Conservation (phyloP, 2,329 filamentous ascomycete species). For the Pseudofabraea citricarpa region DNA sequence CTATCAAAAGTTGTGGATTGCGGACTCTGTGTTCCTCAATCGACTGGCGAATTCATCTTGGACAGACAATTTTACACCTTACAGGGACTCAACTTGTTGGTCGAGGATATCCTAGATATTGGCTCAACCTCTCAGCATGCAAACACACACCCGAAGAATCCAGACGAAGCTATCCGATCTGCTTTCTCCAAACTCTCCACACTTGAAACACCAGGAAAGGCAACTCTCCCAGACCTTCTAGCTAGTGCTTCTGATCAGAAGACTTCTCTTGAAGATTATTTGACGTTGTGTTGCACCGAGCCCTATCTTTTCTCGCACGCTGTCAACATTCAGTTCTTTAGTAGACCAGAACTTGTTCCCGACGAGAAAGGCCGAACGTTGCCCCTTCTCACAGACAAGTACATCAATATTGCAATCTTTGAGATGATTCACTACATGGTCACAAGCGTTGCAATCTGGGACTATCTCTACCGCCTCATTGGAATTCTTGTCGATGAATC, state of each 20-base stretch:
- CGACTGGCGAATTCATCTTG: slow-evolving; percentile 26
- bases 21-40: slow-evolving; percentile 4
- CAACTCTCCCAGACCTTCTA: slow-evolving; percentile 28
- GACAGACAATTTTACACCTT: slow-evolving; percentile 33
- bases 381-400: slow-evolving; percentile 34
- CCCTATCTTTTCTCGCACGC: slow-evolving; percentile 3
- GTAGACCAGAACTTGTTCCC: slow-evolving; percentile 29
- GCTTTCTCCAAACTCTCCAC: slow-evolving; percentile 31
- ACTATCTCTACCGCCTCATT: slow-evolving; percentile 18
- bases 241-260: slow-evolving; percentile 30
- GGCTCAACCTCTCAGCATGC: slow-evolving; percentile 27
- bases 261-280: slow-evolving; percentile 27
- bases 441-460: slow-evolving; percentile 6
- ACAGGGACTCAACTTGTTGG: slow-evolving; percentile 34
- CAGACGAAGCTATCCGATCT: slow-evolving; percentile 21
- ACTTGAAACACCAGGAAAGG: slow-evolving; percentile 18
- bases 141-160: slow-evolving; percentile 24
- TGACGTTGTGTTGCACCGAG: slow-evolving; percentile 23
- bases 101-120: slow-evolving; percentile 37
- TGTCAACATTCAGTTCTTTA: slow-evolving; percentile 7
- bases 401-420: slow-evolving; percentile 37
- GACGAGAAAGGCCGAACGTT: slow-evolving; percentile 39
- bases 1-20: slow-evolving; percentile 16
- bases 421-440: slow-evolving; percentile 29
- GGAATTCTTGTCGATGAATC: slow-evolving; percentile 23